Conservation (phyloP, 257 asterid genomes). For the Solanum corneliomulleri region DNA sequence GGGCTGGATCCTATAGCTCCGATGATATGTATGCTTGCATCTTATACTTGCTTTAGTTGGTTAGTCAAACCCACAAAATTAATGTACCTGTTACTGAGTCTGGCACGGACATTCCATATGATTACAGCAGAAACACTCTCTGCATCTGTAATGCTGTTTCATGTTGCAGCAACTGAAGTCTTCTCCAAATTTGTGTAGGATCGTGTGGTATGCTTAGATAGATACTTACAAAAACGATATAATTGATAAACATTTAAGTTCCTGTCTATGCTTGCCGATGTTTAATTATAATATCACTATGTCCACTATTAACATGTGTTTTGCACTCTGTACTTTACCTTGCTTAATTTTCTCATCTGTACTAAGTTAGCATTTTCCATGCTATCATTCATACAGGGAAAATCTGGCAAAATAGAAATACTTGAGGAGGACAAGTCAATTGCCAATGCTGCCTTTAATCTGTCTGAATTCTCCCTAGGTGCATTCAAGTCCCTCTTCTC, state of each 20-base stretch:
- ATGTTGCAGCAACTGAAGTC: background rate
- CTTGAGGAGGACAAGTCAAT: constrained; percentile 41
- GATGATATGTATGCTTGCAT: background rate
- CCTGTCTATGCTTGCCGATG: background rate
- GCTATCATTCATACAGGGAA: background rate
- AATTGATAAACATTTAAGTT: background rate
- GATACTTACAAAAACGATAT: background rate
- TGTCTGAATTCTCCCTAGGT: constrained; percentile 30
- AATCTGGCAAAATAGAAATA: constrained; percentile 10
- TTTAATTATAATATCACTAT: background rate
- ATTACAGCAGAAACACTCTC: background rate
- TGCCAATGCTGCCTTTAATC: constrained; percentile 36
- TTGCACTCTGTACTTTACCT: background rate
- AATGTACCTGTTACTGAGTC: background rate
- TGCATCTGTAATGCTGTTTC: background rate
- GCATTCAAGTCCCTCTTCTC: constrained; percentile 14
- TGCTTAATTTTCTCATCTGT: background rate
- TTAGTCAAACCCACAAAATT: background rate
- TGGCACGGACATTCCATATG: background rate
- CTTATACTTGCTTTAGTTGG: background rate
- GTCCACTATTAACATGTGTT: background rate
- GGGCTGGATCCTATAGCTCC: background rate
- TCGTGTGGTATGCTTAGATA: background rate
- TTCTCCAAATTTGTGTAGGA: background rate
- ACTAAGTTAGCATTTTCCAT: background rate